A percentile compares a stretch with the other conserved stretches of the same genome.
Evolutionary conservation across 2,329 filamentous ascomycete species (phyloP).

Genomic region (Aspergillus sp.): DNA sequence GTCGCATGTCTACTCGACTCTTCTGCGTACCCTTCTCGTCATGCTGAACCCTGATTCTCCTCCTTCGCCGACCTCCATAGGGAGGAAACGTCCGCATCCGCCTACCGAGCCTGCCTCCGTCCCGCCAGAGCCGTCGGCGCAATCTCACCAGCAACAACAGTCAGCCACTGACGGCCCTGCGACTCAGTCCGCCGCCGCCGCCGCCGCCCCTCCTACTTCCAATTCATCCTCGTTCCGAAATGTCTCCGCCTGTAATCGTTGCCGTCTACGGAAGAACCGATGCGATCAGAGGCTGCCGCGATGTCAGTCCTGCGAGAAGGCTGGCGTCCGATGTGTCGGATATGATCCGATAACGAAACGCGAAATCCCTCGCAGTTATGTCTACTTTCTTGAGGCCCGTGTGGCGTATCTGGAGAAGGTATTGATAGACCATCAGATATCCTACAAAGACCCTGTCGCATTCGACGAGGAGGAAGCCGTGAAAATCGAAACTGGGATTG

Average conservation of each 20-base stretch:
- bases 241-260: conserved; percentile 93
- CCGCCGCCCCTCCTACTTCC: conserved; percentile 26
- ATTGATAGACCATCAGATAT: conserved; percentile 67
- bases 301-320: conserved; percentile 90
- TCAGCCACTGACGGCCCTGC: conserved; percentile 20
- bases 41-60: conserved; percentile 40
- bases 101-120: conserved; percentile 30
- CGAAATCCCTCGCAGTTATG: conserved; percentile 89
- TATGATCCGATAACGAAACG: conserved; percentile 96
- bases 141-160: conserved; percentile 16
- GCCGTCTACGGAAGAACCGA: conserved; percentile 86
- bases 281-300: conserved; percentile 92
- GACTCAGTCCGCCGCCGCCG: conserved; percentile 21
- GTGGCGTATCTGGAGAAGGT: conserved; percentile 80
- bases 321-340: conserved; percentile 85
- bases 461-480: conserved; percentile 59
- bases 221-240: conserved; percentile 67
- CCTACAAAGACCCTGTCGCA: conserved; percentile 69
- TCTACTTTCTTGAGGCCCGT: conserved; percentile 89
- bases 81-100: conserved; percentile 42
- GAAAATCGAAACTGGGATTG: conserved; percentile 32
- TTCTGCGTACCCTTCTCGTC: conserved; percentile 26
- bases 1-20: conserved; percentile 30
- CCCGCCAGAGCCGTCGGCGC: conserved; percentile 23
- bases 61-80: conserved; percentile 34